A percentile compares a stretch with the other conserved stretches of the same genome.
Conservation (phyloP, 805 yeast species). For the Komagataella ulmi region DNA sequence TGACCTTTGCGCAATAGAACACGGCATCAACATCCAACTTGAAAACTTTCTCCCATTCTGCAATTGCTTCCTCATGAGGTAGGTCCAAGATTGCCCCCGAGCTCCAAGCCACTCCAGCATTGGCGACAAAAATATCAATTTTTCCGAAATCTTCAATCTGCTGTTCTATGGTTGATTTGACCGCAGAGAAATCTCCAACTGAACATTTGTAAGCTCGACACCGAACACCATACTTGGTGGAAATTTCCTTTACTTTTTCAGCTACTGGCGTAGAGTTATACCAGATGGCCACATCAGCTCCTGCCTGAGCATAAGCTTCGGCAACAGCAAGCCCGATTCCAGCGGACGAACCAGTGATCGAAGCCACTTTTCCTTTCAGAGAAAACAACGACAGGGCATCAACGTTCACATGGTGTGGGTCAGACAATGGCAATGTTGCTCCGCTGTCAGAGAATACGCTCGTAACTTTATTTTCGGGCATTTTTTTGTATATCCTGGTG, state of each 20-base stretch:
- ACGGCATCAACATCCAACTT: conserved; percentile 71
- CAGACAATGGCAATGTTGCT: not conserved
- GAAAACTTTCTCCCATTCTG: conserved; percentile 61
- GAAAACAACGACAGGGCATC: conserved; percentile 35
- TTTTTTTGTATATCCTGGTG: not conserved
- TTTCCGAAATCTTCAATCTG: conserved; percentile 61
- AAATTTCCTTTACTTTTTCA: conserved; percentile 42
- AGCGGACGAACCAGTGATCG: conserved; percentile 72
- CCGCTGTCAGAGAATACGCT: not conserved
- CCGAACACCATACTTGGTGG: conserved; percentile 44
- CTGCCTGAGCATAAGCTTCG: conserved; percentile 75
- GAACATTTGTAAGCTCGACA: conserved; percentile 54
- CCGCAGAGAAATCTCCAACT: conserved; percentile 34
- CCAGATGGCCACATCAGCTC: conserved; percentile 72
- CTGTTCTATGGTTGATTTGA: conserved; percentile 32
- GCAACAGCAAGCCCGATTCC: conserved; percentile 80
- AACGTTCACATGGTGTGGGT: not conserved
- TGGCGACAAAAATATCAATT: conserved; percentile 76
- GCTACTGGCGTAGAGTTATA: conserved; percentile 52
- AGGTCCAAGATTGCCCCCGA: conserved; percentile 36
- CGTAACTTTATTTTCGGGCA: not conserved
- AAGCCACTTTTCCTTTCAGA: conserved; percentile 74
- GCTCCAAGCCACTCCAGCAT: conserved; percentile 83
- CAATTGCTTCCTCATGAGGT: conserved; percentile 28
- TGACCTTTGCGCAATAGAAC: conserved; percentile 63